These are phyloP conservation scores for Phytophthora macrochlamydospora DNA, from an alignment of 352 stramenopile species.

Conservation along the genomic window DNA sequence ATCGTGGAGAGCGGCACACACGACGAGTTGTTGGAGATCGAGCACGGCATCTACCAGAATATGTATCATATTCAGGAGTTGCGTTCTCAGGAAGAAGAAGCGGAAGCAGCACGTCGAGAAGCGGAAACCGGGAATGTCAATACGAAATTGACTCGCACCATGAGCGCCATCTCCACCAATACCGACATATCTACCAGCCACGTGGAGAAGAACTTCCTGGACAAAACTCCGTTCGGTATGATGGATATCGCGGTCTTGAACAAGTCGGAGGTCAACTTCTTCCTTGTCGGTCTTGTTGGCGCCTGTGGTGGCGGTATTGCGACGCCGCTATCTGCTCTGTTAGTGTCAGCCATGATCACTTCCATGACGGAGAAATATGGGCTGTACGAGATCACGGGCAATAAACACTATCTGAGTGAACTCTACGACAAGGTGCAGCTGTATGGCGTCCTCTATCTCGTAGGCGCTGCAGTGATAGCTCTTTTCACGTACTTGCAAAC, in stretches of 20 bases:
- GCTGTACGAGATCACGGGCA: constrained; percentile 23
- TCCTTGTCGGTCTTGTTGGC: constrained; percentile 11
- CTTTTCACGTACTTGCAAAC: constrained; percentile 42
- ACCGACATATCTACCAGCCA: constrained; percentile 15
- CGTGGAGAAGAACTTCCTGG: constrained; percentile 19
- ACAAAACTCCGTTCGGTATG: constrained; percentile 7
- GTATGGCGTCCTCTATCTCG: constrained; percentile 30
- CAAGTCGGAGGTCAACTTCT: constrained; percentile 13
- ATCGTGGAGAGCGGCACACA: constrained; percentile 41
- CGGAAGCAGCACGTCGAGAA: background rate
- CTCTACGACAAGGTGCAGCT: constrained; percentile 40
- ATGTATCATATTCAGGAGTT: constrained; percentile 63
- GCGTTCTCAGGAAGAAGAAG: background rate
- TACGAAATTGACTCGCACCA: background rate
- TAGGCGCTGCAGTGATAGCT: constrained; percentile 31
- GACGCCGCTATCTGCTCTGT: constrained; percentile 36
- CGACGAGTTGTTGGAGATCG: constrained; percentile 40
- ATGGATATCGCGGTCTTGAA: constrained; percentile 1
- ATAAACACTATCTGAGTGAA: constrained; percentile 24
- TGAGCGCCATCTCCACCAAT: constrained; percentile 8
- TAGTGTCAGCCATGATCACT: constrained; percentile 45
- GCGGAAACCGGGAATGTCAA: background rate
- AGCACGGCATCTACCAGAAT: constrained; percentile 78
- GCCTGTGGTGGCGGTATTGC: constrained; percentile 27
- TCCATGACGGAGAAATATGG: constrained; percentile 50